Base-by-base conservation (phyloP, 2,329 filamentous ascomycete genomes). In the Calonectria pauciramosa region DNA sequence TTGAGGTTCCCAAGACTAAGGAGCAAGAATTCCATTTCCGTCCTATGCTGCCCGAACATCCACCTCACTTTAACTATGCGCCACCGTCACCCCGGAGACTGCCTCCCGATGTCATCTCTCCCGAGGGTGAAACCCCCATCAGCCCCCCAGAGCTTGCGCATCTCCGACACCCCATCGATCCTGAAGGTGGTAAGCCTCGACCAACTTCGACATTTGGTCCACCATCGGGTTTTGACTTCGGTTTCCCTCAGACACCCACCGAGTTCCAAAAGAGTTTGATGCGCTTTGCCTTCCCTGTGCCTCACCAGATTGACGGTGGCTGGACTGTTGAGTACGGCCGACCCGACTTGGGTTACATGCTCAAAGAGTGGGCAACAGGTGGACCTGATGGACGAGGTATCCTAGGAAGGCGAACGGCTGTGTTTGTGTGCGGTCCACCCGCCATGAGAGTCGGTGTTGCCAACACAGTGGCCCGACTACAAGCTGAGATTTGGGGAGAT, bases 321-420 rank as follows among this genome's bases (percentile, higher is more conserved):
- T 98, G 96, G 95, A 94, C 91, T 77, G 95, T 97, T 18, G 96
- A 98, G 85, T 98, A 98, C 84, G 96, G 96, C 23, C 92, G 96
- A 0, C 96, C 96, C 0, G 94, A 98, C 79, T 91, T 99, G 44
- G 94, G 95, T 1, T 96, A 94, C 83, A 95, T 98, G 91, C 90
- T 99, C 69, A 93, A 92, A 81, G 93, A 97, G 77, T 93, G 96
- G 90, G 94, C 95, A 6, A 93, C 91, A 28, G 93, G 93, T n/a
- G 93, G 93, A 68, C 78, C 87, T 0, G 91, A 93, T 77, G 91
- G 92, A 3, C 87, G 91, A 59, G 92, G 92, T 1, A 92, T 93
- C 71, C 93, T 97, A 72, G 96, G 96, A 2, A 89, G 94, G 56
- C 88, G 95, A 72, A 96, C 95, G 4, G 96, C 95, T 78, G 95